Evolutionary conservation across 495 filamentous ascomycete genomes (phyloP).

Genomic region (Tuber calosporum): DNA sequence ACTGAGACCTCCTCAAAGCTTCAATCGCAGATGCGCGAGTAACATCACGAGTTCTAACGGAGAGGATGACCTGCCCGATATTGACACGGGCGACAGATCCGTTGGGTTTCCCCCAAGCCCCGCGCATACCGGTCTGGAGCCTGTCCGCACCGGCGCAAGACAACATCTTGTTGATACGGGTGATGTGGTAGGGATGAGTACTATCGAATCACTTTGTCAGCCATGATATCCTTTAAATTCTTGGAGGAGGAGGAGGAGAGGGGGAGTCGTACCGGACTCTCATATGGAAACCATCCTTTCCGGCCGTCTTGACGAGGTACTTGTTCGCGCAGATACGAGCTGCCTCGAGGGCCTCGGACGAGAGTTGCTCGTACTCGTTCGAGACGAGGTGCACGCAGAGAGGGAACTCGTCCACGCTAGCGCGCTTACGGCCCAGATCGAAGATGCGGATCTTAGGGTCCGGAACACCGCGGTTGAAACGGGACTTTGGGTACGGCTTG

Average conservation of each 20-base stretch:
- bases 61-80: conserved; percentile 95
- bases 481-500: conserved; percentile 94
- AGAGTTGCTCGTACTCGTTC: conserved; percentile 98
- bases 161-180: conserved; percentile 99
- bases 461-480: conserved; percentile 99
- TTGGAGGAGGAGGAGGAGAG: not conserved
- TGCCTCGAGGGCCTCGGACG: conserved; percentile 93
- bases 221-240: not conserved
- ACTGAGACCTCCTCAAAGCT: conserved; percentile 94
- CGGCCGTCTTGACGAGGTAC: conserved; percentile 89
- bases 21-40: conserved; percentile 85
- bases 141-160: conserved; percentile 98
- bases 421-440: conserved; percentile 96
- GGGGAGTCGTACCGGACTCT: conserved; percentile 64
- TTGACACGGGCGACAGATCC: conserved; percentile 94
- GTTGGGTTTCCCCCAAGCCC: conserved; percentile 97
- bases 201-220: conserved; percentile 41
- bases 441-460: conserved; percentile 98
- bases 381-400: conserved; percentile 94
- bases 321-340: conserved; percentile 99
- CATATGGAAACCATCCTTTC: conserved; percentile 98
- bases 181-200: conserved; percentile 95
- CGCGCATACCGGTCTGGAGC: conserved; percentile 98
- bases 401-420: conserved; percentile 94
- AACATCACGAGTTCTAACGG: conserved; percentile 84